These are phyloP conservation scores for Davidsoniella eucalypti DNA, from an alignment of 2,329 filamentous ascomycete genomes.

Conservation along the genomic window DNA sequence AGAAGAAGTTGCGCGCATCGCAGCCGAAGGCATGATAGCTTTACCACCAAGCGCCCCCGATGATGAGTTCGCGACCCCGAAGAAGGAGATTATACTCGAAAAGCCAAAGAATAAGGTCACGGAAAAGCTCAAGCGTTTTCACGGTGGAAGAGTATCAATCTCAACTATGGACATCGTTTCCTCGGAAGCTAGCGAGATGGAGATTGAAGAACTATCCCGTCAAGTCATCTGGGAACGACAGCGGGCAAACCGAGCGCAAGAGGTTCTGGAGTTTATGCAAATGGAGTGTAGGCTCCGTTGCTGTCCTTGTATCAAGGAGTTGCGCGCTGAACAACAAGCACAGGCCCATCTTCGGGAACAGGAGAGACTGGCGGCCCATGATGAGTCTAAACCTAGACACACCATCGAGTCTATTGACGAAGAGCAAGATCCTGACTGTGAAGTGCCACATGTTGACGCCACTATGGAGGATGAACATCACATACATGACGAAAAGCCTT, in stretches of 20 bases:
- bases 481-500: too few species aligned
- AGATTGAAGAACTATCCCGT: conserved; percentile 38
- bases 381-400: too few species aligned
- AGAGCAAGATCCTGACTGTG: too few species aligned
- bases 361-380: background rate
- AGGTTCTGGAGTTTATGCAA: conserved; percentile 60
- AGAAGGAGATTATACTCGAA: conserved; percentile 22
- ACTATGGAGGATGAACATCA: too few species aligned
- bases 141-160: conserved; percentile 25
- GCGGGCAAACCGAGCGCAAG: conserved; percentile 50
- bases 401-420: too few species aligned
- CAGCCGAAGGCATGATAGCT: conserved; percentile 53
- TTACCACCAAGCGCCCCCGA: conserved; percentile 38
- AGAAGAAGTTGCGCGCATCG: conserved; percentile 56
- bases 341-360: too few species aligned
- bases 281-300: conserved; percentile 55
- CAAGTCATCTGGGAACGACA: conserved; percentile 42
- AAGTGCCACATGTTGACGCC: too few species aligned
- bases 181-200: conserved; percentile 38
- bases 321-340: conserved; percentile 5
- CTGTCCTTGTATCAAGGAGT: conserved; percentile 28
- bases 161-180: conserved; percentile 34
- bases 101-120: conserved; percentile 15
- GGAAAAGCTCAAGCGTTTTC: conserved; percentile 16
- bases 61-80: conserved; percentile 47